Percentiles rank a stretch among this genome's conserved stretches.
Evolutionary conservation across 2,329 filamentous ascomycete genomes (phyloP).

Genomic region (Cladophialophora chaetospira): DNA sequence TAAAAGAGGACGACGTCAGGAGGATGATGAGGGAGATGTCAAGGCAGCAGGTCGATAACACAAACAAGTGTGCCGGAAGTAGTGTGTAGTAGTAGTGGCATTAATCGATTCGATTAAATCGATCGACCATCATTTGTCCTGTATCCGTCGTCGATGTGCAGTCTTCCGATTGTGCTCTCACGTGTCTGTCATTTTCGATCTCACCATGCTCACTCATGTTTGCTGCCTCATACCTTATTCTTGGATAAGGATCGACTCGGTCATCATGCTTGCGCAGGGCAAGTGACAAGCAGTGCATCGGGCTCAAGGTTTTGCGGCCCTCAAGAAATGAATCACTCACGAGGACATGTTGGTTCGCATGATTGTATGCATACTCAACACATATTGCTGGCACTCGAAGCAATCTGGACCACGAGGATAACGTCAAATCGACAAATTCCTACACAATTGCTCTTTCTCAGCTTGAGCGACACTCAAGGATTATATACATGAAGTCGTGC

Average conservation of each 20-base stretch:
- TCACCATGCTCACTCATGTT: too few relatives aligned
- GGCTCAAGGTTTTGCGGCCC: too few relatives aligned
- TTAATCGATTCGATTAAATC: constrained; percentile 7
- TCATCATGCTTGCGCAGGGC: too few relatives aligned
- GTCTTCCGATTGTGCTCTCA: neutral
- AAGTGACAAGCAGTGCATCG: too few relatives aligned
- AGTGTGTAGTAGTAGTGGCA: constrained; percentile 6
- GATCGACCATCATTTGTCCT: neutral
- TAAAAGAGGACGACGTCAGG: constrained; percentile 4
- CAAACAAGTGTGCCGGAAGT: neutral
- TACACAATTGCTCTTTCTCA: neutral
- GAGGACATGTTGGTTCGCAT: too few relatives aligned
- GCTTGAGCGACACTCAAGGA: neutral
- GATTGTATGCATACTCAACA: too few relatives aligned
- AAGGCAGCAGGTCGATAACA: neutral
- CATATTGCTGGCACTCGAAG: too few relatives aligned
- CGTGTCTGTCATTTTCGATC: neutral
- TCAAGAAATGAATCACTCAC: too few relatives aligned
- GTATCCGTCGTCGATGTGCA: neutral
- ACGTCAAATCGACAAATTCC: too few relatives aligned
- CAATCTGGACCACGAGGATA: too few relatives aligned
- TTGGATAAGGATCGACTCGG: too few relatives aligned
- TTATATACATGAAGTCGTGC: neutral
- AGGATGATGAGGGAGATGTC: neutral
- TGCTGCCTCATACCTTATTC: too few relatives aligned